Conservation (phyloP, 208 protist genomes). For the Trypanosoma vivax region DNA sequence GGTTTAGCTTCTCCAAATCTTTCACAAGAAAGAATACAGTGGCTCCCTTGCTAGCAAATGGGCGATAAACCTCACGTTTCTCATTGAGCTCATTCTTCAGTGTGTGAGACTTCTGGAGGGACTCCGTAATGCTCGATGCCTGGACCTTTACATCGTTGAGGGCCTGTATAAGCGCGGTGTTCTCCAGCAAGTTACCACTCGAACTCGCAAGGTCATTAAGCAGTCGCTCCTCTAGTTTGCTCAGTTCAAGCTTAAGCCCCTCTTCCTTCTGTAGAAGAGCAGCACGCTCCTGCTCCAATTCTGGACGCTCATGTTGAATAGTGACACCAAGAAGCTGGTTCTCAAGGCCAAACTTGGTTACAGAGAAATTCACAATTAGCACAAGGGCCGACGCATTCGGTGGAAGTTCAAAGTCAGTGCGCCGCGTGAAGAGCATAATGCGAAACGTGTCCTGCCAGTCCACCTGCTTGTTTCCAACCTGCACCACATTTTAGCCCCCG, state of each 20-base stretch:
- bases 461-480: constrained; percentile 94
- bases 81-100: constrained; percentile 90
- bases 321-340: constrained; percentile 94
- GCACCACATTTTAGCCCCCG: constrained; percentile 89
- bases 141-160: constrained; percentile 94
- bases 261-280: constrained; percentile 94
- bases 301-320: constrained; percentile 94
- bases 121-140: constrained; percentile 69
- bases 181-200: constrained; percentile 93
- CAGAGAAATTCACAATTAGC: constrained; percentile 95
- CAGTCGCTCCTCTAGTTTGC: constrained; percentile 89
- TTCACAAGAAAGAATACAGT: constrained; percentile 92
- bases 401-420: constrained; percentile 81
- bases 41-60: constrained; percentile 81
- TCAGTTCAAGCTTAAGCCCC: constrained; percentile 90
- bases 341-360: constrained; percentile 93
- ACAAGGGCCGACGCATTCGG: constrained; percentile 88
- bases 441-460: constrained; percentile 96
- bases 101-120: constrained; percentile 75
- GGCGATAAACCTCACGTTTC: constrained; percentile 92
- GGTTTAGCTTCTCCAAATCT: constrained; percentile 87
- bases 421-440: constrained; percentile 92
- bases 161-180: constrained; percentile 88
- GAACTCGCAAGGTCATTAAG: constrained; percentile 90
- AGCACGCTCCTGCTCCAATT: constrained; percentile 93